phyloP scores from a whole-genome alignment of 495 filamentous ascomycete genomes.

The Hypoxylon intermedium region DNA sequence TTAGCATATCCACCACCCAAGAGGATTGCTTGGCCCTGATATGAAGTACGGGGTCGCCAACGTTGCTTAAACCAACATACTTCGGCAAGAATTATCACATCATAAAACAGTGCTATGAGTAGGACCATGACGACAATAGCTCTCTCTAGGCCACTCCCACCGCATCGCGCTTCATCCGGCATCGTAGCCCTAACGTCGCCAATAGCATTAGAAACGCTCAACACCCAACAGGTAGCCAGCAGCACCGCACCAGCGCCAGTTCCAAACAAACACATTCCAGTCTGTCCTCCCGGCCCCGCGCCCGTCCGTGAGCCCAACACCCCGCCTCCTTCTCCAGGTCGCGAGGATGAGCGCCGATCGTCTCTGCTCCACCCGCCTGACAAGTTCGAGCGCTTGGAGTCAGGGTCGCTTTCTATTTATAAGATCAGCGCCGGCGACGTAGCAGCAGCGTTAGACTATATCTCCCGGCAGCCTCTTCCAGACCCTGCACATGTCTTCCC shows the following conservation, averaged over 20 bases:
- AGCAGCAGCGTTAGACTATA: slow-evolving; percentile 73
- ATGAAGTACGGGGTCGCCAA: slow-evolving; percentile 18
- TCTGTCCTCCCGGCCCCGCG: slow-evolving; percentile 79
- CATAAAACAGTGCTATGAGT: slow-evolving; percentile 25
- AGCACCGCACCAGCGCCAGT: slow-evolving; percentile 61
- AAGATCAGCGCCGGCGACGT: slow-evolving; percentile 73
- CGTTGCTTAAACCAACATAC: slow-evolving; percentile 2
- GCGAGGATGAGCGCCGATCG: slow-evolving; percentile 56
- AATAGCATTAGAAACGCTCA: slow-evolving; percentile 58
- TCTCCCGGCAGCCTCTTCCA: slow-evolving; percentile 78
- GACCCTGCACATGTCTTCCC: slow-evolving; percentile 87
- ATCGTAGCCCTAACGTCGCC: slow-evolving; percentile 57
- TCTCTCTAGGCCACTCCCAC: slow-evolving; percentile 57
- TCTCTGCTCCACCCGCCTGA: slow-evolving; percentile 76
- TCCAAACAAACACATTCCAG: slow-evolving; percentile 89
- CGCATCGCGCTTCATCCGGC: slow-evolving; percentile 55
- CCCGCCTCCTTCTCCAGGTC: slow-evolving; percentile 69
- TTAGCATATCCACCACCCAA: slow-evolving; percentile 2
- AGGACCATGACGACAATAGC: slow-evolving; percentile 60
- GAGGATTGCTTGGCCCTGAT: slow-evolving; percentile 14
- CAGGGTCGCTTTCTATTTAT: slow-evolving; percentile 68
- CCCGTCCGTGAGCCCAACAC: slow-evolving; percentile 66
- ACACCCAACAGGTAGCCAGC: slow-evolving; percentile 45
- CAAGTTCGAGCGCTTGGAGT: slow-evolving; percentile 60
- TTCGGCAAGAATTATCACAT: slow-evolving; percentile 11